Evolutionary conservation across 371 early-diverging fungal genomes (phyloP), one percentile per base, ranked within the genome.

Genomic region (Parasitella parasitica): DNA sequence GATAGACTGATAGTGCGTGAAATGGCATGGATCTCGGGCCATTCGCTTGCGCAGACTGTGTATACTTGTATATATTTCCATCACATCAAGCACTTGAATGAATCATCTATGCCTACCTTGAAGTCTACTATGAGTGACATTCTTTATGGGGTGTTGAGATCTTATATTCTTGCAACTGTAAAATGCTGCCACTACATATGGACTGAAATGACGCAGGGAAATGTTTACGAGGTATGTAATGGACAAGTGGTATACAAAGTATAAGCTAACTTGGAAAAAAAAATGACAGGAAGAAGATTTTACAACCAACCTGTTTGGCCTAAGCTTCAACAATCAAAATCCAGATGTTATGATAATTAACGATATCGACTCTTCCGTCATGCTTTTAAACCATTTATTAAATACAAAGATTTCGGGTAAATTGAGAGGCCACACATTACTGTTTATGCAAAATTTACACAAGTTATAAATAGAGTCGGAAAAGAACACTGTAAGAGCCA

Each of bases 1-100:
- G 91, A 91, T 76, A 75, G 77, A 22, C 67, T 92, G 15, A 69
- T 90, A 36, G 74, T 77, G 35, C 82, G 86, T 32, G 85, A 89
- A 78, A 82, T 88, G 81, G 84, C 87, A 8, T 92, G 90, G 90
- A 73, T 90, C 24, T 83, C 89, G 22, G 90, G 92, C 6, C 85
- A 89, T 69, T 83, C 87, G 1, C 75, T 90, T 2, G 81, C 88
- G 0, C 92, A 90, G 48, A 91, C 90, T 0, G 69, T 92, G 1
- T 89, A 83, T 70, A 88, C 89, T 1, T 90, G 90, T 67, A 76
- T 86, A 41, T 86, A 89, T 56, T 70, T 87, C 49, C 86, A 88
- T 38, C 77, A 83, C 43, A 59, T 85, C 2, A 58, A 66, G n/a
- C 63, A 75, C 7, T 63, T 89, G 15, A 69, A 68, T 8, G 43